Evolutionary conservation across 441 rosid genomes (phyloP).

Genomic region (Populus hybrid): DNA sequence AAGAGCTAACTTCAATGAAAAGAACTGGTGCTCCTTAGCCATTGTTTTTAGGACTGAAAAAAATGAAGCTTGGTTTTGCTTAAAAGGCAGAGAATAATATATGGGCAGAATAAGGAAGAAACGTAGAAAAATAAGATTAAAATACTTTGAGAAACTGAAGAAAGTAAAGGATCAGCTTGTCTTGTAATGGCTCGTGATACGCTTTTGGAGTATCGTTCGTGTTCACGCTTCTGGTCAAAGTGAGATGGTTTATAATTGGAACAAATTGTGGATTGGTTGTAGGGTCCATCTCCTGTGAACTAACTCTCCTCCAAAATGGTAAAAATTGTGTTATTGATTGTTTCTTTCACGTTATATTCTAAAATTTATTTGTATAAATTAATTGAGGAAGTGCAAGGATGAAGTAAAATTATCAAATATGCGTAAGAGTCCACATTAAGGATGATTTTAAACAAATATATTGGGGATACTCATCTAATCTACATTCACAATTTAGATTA

Average conservation of each 20-base stretch:
- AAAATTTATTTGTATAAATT: too few species aligned
- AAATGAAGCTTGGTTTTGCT: slow-evolving; percentile 26
- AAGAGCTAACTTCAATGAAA: slow-evolving; percentile 18
- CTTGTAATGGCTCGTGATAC: slow-evolving; percentile 42
- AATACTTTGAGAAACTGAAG: background rate
- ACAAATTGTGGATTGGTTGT: background rate
- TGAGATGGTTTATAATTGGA: background rate
- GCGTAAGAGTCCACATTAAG: too few species aligned
- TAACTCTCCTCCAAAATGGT: background rate
- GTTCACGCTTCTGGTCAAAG: background rate
- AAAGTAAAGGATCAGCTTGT: slow-evolving; percentile 19
- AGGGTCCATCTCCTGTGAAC: background rate
- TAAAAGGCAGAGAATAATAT: slow-evolving; percentile 26
- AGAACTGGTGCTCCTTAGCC: background rate
- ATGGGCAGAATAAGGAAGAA: background rate
- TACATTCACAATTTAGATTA: too few species aligned
- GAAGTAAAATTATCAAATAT: too few species aligned
- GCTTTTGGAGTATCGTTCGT: slow-evolving; percentile 29
- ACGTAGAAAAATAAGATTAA: background rate
- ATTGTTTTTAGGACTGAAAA: slow-evolving; percentile 17
- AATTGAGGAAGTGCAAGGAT: background rate
- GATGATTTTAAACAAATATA: too few species aligned
- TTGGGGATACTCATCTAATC: too few species aligned
- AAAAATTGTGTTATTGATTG: background rate
- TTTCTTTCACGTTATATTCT: background rate